Evolutionary conservation across 2,329 filamentous ascomycete genomes (phyloP).

Genomic region (Fusarium armeniacum): DNA sequence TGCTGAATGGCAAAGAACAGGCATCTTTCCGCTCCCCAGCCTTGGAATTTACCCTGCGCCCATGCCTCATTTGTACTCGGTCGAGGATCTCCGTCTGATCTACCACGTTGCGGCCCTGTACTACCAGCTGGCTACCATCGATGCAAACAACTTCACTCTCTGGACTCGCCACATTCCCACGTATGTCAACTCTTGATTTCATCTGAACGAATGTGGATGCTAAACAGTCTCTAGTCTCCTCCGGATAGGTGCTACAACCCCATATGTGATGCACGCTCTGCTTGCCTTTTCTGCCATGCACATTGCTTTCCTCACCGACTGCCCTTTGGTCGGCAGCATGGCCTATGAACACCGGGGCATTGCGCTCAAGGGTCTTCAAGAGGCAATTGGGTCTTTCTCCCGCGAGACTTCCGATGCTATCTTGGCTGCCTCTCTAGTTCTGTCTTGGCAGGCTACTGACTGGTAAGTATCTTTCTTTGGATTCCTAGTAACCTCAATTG

Average conservation of each 20-base stretch:
- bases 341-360: slow-evolving; percentile 89
- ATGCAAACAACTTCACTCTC: slow-evolving; percentile 86
- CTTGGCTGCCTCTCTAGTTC: slow-evolving; percentile 88
- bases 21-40: slow-evolving; percentile 86
- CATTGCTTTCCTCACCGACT: slow-evolving; percentile 89
- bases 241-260: slow-evolving; percentile 82
- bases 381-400: slow-evolving; percentile 87
- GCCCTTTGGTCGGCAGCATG: slow-evolving; percentile 86
- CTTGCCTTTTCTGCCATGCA: slow-evolving; percentile 96
- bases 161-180: slow-evolving; percentile 95
- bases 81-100: slow-evolving; percentile 87
- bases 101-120: slow-evolving; percentile 91
- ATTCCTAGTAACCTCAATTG: slow-evolving; percentile 23
- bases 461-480: slow-evolving; percentile 73
- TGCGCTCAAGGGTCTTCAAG: slow-evolving; percentile 88
- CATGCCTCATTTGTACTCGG: slow-evolving; percentile 78
- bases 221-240: slow-evolving; percentile 60
- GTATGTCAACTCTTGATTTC: slow-evolving; percentile 67
- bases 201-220: slow-evolving; percentile 9
- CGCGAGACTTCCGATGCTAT: slow-evolving; percentile 90
- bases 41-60: slow-evolving; percentile 82
- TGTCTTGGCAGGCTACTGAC: slow-evolving; percentile 97
- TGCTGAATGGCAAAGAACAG: slow-evolving; percentile 85
- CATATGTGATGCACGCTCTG: slow-evolving; percentile 94
- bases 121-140: slow-evolving; percentile 81